These are phyloP conservation scores for Boletus sp. DNA, from an alignment of 1,284 basidiomycete genomes.

Conservation along the genomic window DNA sequence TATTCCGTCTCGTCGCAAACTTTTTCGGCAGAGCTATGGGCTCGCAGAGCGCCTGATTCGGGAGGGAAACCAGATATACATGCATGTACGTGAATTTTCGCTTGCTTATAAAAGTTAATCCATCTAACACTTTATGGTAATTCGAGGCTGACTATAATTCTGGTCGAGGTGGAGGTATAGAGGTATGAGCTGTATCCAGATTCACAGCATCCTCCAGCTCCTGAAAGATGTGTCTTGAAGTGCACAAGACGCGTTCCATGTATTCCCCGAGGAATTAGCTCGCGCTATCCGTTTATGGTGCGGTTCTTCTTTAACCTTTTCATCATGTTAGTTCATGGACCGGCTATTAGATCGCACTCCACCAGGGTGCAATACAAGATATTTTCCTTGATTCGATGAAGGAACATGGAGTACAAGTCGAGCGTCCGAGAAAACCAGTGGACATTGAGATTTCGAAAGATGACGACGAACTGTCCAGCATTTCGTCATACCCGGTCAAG, in stretches of 20 bases:
- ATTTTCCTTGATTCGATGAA: slow-evolving; percentile 65
- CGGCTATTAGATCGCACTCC: slow-evolving; percentile 46
- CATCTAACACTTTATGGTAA: background rate
- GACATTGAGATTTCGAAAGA: slow-evolving; percentile 51
- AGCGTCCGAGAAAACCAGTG: slow-evolving; percentile 53
- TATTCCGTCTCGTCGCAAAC: background rate
- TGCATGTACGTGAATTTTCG: slow-evolving; percentile 42
- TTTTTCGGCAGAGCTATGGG: slow-evolving; percentile 56
- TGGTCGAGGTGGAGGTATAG: slow-evolving; percentile 52
- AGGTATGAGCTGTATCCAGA: slow-evolving; percentile 36
- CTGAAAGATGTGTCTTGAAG: slow-evolving; percentile 33
- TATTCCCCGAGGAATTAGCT: slow-evolving; percentile 34
- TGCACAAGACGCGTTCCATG: slow-evolving; percentile 52
- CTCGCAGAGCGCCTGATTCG: slow-evolving; percentile 58
- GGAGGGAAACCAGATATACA: slow-evolving; percentile 64
- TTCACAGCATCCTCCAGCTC: background rate
- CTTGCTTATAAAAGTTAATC: background rate
- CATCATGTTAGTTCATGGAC: background rate
- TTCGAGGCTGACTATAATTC: slow-evolving; percentile 73
- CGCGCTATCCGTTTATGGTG: slow-evolving; percentile 8
- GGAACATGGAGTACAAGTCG: slow-evolving; percentile 49
- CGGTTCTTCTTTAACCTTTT: background rate
- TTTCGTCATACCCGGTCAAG: slow-evolving; percentile 50
- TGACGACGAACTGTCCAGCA: slow-evolving; percentile 39
- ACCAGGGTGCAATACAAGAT: slow-evolving; percentile 70